A percentile compares a stretch with the other conserved stretches of the same genome.
phyloP scores from a whole-genome alignment of 495 filamentous ascomycete genomes.

The Neurospora hispaniola region DNA sequence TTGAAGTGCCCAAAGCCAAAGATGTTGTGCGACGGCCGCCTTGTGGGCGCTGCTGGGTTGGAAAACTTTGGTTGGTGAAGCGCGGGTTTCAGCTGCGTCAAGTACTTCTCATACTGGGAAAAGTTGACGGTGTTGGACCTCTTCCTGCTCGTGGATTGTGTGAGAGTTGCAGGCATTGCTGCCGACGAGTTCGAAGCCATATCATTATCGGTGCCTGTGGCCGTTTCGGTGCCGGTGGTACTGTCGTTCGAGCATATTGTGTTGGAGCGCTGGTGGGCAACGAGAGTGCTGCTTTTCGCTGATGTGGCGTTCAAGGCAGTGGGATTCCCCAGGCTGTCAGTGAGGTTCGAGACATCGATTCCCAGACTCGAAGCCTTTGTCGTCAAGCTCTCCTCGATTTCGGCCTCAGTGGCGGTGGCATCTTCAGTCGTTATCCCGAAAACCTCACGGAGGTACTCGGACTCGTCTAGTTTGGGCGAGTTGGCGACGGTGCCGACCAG shows the following conservation, averaged over 20 bases:
- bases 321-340: not conserved
- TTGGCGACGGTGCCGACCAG: not conserved
- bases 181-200: constrained; percentile 7
- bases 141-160: constrained; percentile 19
- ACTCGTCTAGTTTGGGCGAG: constrained; percentile 30
- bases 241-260: not conserved
- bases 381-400: constrained; percentile 27
- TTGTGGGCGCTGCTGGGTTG: constrained; percentile 7
- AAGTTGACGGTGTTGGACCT: constrained; percentile 35
- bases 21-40: constrained; percentile 17
- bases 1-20: constrained; percentile 24
- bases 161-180: constrained; percentile 12
- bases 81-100: constrained; percentile 31
- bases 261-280: not conserved
- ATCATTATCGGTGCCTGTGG: not conserved
- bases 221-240: not conserved
- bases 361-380: constrained; percentile 31
- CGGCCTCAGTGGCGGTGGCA: constrained; percentile 26
- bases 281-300: not conserved
- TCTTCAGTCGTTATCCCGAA: constrained; percentile 19
- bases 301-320: not conserved
- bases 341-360: constrained; percentile 21
- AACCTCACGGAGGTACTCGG: constrained; percentile 34
- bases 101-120: constrained; percentile 41
- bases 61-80: constrained; percentile 28